Evolutionary conservation across 176 grass and related monocot species (phyloP), one percentile per base, ranked within the genome.

Genomic region (Zoysia pacifica): DNA sequence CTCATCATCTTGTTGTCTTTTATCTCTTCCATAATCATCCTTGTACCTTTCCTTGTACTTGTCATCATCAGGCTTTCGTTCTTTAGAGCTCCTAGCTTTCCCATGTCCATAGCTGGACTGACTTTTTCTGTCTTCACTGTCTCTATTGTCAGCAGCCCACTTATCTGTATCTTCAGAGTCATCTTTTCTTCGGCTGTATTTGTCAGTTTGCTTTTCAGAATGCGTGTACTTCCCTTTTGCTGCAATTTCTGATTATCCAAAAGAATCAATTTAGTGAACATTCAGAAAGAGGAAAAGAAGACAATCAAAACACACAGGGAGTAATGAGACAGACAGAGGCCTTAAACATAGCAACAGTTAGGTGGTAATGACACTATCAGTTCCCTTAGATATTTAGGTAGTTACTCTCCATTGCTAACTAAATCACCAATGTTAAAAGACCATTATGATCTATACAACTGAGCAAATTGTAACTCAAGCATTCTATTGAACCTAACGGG

Each of bases 31-130:
- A 18, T 81, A 75, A 66, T 89, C 85, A 79, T 86, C 90, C 85
- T 87, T 88, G 79, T 91, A 86, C 81, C 77, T 95, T 81, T 91
- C 86, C 78, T 86, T 95, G 62, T 93, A 86, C 76, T 99, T 99
- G 7, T 81, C 90, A 84, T 84, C 86, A 44, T 96, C 97, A 62
- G 87, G 74, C 76, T 76, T 94, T 74, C 87, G 87, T 64, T 97
- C 94, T 74, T 90, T 97, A 52, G 87, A 86, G 81, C 80, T 91
- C 85, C 89, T 89, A 84, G 74, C 74, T 88, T 86, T 92, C 20
- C 72, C 79, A 83, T 92, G 87, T 46, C 89, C 93, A 90, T 92
- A 82, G 77, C 82, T 97, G n/a, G 87, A 90, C 41, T 64, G 76
- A 43, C 70, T 80, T 83, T 87, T 99, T 81, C 81, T 90, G 47